Conservation (phyloP, 1,284 basidiomycete genomes). For the Moesziomyces globuligerus region DNA sequence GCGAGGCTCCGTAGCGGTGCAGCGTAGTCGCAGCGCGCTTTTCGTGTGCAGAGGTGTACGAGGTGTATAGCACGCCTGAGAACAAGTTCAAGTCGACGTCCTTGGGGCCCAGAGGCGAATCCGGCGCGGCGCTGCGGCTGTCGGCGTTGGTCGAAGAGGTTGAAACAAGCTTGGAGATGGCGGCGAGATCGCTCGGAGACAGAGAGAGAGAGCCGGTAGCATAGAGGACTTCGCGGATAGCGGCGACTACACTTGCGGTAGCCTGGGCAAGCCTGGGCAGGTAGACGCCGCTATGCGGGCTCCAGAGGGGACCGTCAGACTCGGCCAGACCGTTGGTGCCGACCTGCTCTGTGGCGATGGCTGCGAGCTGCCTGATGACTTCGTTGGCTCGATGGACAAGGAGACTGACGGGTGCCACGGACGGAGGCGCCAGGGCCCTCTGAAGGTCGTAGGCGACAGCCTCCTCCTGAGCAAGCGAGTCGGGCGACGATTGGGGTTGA, state of each 20-base stretch:
- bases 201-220: constrained; percentile 48
- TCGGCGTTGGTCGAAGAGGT: neutral
- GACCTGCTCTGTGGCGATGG: constrained; percentile 50
- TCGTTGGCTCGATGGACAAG: constrained; percentile 47
- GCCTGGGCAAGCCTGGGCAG: constrained; percentile 36
- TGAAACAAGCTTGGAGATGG: constrained; percentile 42
- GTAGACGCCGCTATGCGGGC: constrained; percentile 19
- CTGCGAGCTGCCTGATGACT: constrained; percentile 39
- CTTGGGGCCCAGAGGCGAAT: neutral
- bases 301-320: constrained; percentile 24
- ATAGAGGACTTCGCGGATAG: constrained; percentile 50
- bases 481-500: constrained; percentile 22
- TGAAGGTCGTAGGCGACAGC: constrained; percentile 45
- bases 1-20: constrained; percentile 16
- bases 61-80: constrained; percentile 20
- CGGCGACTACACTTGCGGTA: constrained; percentile 35
- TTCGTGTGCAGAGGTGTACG: constrained; percentile 7
- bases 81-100: constrained; percentile 15
- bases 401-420: constrained; percentile 19
- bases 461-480: constrained; percentile 38
- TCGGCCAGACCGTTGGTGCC: constrained; percentile 42
- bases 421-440: constrained; percentile 21
- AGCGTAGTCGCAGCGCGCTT: constrained; percentile 8
- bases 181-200: constrained; percentile 32
- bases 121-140: neutral